Evolutionary conservation across 2,329 filamentous ascomycete genomes (phyloP), one percentile per base, ranked within the genome.

Genomic region (Trichoderma guizhouense): DNA sequence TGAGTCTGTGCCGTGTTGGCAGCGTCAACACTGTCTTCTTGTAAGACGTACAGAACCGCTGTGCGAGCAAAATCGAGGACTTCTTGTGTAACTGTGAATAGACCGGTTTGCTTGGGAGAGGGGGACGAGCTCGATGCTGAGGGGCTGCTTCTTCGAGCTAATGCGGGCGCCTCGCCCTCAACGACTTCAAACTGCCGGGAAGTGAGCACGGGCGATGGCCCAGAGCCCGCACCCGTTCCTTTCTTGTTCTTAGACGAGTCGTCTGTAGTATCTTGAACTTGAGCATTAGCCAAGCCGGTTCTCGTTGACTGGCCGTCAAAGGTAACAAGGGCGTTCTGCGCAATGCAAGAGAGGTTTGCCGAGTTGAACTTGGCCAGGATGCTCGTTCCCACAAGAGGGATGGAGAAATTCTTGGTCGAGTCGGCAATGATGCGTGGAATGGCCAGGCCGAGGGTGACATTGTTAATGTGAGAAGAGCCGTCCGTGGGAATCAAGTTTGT

Each of bases 281-380:
- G 76, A 7, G 78, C 73, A 18, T 78, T 73, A 5, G 74, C 76
- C 15, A 75, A 77, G 21, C 80, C 80, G 15, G 78, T 74, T 34
- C 84, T 81, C 5, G 81, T 78, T 2, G 83, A 81, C 70, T 81
- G 81, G 5, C 91, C 91, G 75, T 93, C 88, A 80, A 98, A 97
- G 0, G 93, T 94, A 18, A 98, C 91, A 5, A 99, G 86, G 0
- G 94, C 91, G 77, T 98, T 98, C 79, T 98, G 92, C 0, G 91
- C 89, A 9, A 89, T 89, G 81, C 96, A 99, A 69, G 92, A 94
- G 18, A 97, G 84, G 74, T 92, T 92, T 36, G 88, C 88, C 7
- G 86, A 83, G 77, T 92, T 95, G 80, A 98, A 93, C 62, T 94
- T 88, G 1, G 91, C 89, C 70, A 97, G 83, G 66, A 98, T 88